Evolutionary conservation across 257 asterid genomes (phyloP).

Genomic region (Fraxinus excelsior): DNA sequence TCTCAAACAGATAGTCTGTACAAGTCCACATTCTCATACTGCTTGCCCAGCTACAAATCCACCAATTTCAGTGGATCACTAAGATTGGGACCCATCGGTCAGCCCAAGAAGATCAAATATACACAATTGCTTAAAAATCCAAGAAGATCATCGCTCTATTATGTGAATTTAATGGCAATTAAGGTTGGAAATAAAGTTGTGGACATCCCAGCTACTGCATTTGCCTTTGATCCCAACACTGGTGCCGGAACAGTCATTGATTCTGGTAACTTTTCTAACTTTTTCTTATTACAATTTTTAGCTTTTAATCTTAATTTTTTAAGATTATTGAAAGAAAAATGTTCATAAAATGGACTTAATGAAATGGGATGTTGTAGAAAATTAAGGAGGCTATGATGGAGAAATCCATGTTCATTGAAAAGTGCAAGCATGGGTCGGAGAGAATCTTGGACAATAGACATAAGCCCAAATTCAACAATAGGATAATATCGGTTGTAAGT

Average conservation of each 20-base stretch:
- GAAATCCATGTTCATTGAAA: no score
- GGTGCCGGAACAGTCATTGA: conserved; percentile 85
- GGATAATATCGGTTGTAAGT: no score
- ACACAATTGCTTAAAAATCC: conserved; percentile 69
- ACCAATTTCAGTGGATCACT: conserved; percentile 57
- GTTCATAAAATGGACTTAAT: no score
- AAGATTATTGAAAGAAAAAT: no score
- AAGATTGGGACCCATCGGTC: conserved; percentile 69
- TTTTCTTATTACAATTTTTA: neutral
- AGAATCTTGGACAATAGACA: no score
- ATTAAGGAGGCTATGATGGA: no score
- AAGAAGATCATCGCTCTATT: conserved; percentile 74
- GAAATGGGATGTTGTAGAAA: no score
- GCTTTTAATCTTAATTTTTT: no score
- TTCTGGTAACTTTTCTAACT: conserved; percentile 46
- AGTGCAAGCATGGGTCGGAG: no score
- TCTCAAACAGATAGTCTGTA: conserved; percentile 60
- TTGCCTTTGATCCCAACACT: conserved; percentile 59
- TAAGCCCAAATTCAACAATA: no score
- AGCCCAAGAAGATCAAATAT: conserved; percentile 63
- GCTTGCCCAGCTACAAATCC: conserved; percentile 74
- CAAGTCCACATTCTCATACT: conserved; percentile 73
- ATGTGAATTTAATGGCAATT: conserved; percentile 63
- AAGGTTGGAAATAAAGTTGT: conserved; percentile 56
- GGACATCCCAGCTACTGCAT: conserved; percentile 52